Conservation (phyloP, 2,329 filamentous ascomycete genomes). For the Diaporthe sp. region DNA sequence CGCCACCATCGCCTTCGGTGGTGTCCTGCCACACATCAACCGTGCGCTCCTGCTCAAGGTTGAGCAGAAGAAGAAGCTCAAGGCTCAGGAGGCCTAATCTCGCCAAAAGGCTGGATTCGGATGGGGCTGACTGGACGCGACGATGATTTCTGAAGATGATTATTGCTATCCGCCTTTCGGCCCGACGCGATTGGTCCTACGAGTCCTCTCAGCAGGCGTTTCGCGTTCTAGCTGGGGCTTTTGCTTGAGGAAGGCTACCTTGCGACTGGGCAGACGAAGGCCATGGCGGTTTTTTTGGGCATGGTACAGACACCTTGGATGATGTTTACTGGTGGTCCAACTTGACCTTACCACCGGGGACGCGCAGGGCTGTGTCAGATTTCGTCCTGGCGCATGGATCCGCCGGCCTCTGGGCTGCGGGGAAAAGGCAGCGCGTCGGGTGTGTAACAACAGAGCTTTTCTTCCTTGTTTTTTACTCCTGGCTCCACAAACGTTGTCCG, state of each 20-base stretch:
- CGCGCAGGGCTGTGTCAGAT: background rate
- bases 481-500: slow-evolving; percentile 33
- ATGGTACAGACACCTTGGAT: slow-evolving; percentile 21
- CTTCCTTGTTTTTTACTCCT: slow-evolving; percentile 20
- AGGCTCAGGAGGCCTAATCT: slow-evolving; percentile 52
- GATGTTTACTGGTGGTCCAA: background rate
- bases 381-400: background rate
- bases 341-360: background rate
- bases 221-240: background rate
- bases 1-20: slow-evolving; percentile 97
- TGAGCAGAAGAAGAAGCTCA: slow-evolving; percentile 58
- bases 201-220: background rate
- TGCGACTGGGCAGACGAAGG: background rate
- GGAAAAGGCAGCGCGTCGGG: background rate
- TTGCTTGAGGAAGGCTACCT: slow-evolving; percentile 2
- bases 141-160: slow-evolving; percentile 19
- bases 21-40: slow-evolving; percentile 99
- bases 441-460: slow-evolving; percentile 38
- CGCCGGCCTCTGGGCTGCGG: background rate
- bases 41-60: slow-evolving; percentile 80
- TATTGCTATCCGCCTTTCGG: slow-evolving; percentile 11
- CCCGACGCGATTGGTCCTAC: slow-evolving; percentile 4
- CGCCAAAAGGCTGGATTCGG: background rate
- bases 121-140: background rate
- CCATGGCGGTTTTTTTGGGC: slow-evolving; percentile 27